Evolutionary conservation across 805 yeast species (phyloP).

Genomic region (Lipomyces kockii): DNA sequence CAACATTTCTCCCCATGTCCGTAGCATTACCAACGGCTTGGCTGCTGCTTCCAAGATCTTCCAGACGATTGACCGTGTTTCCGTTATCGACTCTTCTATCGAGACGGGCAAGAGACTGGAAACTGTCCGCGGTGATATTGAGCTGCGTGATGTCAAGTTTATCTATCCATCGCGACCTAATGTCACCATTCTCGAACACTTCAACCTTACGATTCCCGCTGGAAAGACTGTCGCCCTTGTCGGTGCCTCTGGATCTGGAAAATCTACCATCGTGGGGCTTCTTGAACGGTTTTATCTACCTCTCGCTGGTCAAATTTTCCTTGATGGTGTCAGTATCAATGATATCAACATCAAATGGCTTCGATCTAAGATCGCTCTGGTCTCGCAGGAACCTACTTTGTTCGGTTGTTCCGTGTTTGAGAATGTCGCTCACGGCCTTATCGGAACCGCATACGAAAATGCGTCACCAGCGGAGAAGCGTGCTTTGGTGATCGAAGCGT

Average conservation of each 20-base stretch:
- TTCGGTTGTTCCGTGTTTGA: conserved; percentile 81
- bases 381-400: conserved; percentile 60
- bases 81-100: conserved; percentile 44
- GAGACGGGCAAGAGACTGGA: conserved; percentile 39
- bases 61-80: conserved; percentile 50
- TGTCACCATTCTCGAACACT: conserved; percentile 41
- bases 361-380: conserved; percentile 61
- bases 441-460: conserved; percentile 41
- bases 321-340: conserved; percentile 55
- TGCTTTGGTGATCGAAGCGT: conserved; percentile 49
- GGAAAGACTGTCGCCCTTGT: conserved; percentile 88
- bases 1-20: conserved; percentile 49
- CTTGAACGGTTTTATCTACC: conserved; percentile 64
- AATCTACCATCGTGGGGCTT: conserved; percentile 53
- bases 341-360: conserved; percentile 57
- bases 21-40: conserved; percentile 47
- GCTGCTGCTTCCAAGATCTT: conserved; percentile 48
- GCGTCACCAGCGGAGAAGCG: conserved; percentile 48
- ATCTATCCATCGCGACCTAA: conserved; percentile 45
- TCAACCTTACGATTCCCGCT: conserved; percentile 56
- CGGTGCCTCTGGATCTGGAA: conserved; percentile 75
- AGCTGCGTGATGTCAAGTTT: conserved; percentile 39
- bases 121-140: conserved; percentile 49
- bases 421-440: conserved; percentile 76
- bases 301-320: conserved; percentile 50